Conservation (phyloP, 768 basidiomycete genomes). For the Pilatotrama ljubarskyi region DNA sequence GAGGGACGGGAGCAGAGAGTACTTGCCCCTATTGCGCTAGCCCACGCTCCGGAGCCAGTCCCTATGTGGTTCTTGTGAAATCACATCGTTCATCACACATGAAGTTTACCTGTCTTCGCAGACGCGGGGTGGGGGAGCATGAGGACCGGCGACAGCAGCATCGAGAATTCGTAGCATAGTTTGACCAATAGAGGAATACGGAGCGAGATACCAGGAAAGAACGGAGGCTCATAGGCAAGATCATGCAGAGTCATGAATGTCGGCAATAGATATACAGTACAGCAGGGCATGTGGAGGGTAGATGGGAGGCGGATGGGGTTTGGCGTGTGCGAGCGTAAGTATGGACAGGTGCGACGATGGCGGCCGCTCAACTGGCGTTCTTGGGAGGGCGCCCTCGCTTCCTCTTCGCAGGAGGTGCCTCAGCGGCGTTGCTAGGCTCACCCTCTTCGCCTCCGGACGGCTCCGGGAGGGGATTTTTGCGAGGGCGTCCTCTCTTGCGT, state of each 20-base stretch:
- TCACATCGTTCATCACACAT: constrained; percentile 14
- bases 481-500: constrained; percentile 67
- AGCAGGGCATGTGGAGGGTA: neutral
- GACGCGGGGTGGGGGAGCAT: constrained; percentile 24
- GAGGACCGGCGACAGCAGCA: constrained; percentile 10
- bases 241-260: constrained; percentile 14
- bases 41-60: constrained; percentile 18
- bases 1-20: constrained; percentile 9
- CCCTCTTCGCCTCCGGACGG: constrained; percentile 44
- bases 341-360: neutral
- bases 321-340: neutral
- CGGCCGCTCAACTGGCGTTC: constrained; percentile 46
- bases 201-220: neutral
- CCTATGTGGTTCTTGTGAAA: constrained; percentile 8
- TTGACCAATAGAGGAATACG: neutral
- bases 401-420: constrained; percentile 50
- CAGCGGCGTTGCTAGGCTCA: constrained; percentile 20
- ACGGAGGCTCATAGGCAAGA: constrained; percentile 14
- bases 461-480: constrained; percentile 46
- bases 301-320: neutral
- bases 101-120: constrained; percentile 25
- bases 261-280: constrained; percentile 20
- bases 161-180: constrained; percentile 9
- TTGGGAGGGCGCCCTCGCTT: constrained; percentile 79
- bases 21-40: constrained; percentile 6